These are phyloP conservation scores for Linnemannia schmuckeri DNA, from an alignment of 192 early-diverging fungal species.

Conservation along the genomic window DNA sequence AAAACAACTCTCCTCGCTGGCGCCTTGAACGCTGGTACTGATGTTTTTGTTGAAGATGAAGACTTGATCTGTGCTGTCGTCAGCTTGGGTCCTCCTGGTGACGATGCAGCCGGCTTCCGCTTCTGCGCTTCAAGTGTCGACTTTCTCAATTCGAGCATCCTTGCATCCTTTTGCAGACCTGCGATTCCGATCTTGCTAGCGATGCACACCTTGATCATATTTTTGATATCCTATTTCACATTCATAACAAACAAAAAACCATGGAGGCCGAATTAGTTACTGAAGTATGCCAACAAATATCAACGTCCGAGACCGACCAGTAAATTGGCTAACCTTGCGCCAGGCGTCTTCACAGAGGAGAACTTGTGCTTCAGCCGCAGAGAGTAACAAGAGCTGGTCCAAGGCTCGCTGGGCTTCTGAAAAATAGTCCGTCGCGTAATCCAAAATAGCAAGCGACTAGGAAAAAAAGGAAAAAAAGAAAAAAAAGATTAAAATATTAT, in stretches of 20 bases:
- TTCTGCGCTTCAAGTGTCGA: not conserved
- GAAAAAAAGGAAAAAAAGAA: not conserved
- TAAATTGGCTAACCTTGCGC: constrained; percentile 29
- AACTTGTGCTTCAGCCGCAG: constrained; percentile 22
- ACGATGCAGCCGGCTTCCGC: not conserved
- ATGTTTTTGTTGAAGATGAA: not conserved
- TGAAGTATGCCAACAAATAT: not conserved
- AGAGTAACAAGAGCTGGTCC: constrained; percentile 23
- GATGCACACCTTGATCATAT: constrained; percentile 45
- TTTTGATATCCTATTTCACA: constrained; percentile 24
- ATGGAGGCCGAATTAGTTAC: not conserved
- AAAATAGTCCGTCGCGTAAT: constrained; percentile 18
- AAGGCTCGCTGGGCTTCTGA: constrained; percentile 22
- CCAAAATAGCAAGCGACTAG: constrained; percentile 33
- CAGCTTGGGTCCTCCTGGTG: not conserved
- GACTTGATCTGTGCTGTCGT: not conserved
- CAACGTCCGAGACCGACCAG: not conserved
- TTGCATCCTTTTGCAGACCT: constrained; percentile 26
- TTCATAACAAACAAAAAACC: not conserved
- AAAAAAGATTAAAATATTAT: too few species aligned
- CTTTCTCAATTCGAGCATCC: constrained; percentile 27
- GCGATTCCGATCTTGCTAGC: constrained; percentile 21
- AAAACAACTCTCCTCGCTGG: constrained; percentile 14
- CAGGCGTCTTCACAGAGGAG: constrained; percentile 34
- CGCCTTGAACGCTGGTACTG: not conserved